phyloP scores from a whole-genome alignment of 2,329 filamentous ascomycete genomes.

The Geosmithia morbida region DNA sequence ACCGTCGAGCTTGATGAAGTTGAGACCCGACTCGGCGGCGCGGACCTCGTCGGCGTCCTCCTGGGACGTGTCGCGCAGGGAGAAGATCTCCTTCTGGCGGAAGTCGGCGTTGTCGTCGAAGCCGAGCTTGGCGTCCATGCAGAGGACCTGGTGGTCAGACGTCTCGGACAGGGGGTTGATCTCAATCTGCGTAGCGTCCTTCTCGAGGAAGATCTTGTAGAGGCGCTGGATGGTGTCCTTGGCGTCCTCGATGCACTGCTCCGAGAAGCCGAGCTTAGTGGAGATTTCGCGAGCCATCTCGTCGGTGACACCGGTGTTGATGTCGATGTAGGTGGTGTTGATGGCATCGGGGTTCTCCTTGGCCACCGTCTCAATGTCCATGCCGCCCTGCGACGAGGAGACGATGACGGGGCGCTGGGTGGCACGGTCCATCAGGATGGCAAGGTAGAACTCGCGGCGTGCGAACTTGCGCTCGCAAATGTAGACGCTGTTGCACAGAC shows the following conservation, averaged over 20 bases:
- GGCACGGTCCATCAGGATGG: slow-evolving; percentile 92
- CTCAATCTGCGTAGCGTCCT: slow-evolving; percentile 97
- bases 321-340: slow-evolving; percentile 84
- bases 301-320: slow-evolving; percentile 89
- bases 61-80: slow-evolving; percentile 85
- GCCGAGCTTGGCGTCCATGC: slow-evolving; percentile 98
- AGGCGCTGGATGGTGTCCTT: slow-evolving; percentile 97
- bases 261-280: slow-evolving; percentile 86
- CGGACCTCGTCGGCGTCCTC: slow-evolving; percentile 97
- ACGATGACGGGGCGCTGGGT: slow-evolving; percentile 90
- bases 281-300: slow-evolving; percentile 86
- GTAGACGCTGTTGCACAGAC: slow-evolving; percentile 94
- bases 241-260: slow-evolving; percentile 92
- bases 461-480: slow-evolving; percentile 99
- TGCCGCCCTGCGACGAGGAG: slow-evolving; percentile 93
- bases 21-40: slow-evolving; percentile 84
- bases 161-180: slow-evolving; percentile 99
- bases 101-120: slow-evolving; percentile 99
- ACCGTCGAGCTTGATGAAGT: slow-evolving; percentile 99
- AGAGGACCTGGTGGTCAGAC: slow-evolving; percentile 92
- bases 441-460: slow-evolving; percentile 96
- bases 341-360: slow-evolving; percentile 97
- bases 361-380: slow-evolving; percentile 97
- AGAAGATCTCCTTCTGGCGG: slow-evolving; percentile 93
- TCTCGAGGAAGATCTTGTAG: slow-evolving; percentile 97